These are phyloP conservation scores for Ascochyta rabiei DNA, from an alignment of 2,329 filamentous ascomycete species.

Conservation along the genomic window DNA sequence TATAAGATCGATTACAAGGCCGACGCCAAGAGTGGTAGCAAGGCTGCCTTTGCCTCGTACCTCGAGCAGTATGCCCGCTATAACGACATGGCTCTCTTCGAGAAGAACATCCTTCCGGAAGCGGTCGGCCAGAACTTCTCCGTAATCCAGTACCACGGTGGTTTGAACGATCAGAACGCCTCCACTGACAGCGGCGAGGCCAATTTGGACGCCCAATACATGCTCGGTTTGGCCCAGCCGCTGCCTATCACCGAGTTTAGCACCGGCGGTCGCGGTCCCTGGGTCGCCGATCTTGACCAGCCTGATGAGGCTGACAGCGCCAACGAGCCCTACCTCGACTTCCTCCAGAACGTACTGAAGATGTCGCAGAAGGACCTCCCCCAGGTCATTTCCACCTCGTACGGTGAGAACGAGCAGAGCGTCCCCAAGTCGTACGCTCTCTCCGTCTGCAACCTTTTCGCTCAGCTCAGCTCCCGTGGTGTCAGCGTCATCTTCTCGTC, in stretches of 20 bases:
- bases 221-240: constrained; percentile 60
- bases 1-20: constrained; percentile 59
- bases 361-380: constrained; percentile 60
- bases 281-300: constrained; percentile 56
- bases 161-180: constrained; percentile 31
- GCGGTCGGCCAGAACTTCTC: constrained; percentile 53
- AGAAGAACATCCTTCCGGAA: constrained; percentile 46
- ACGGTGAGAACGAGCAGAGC: constrained; percentile 70
- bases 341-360: constrained; percentile 62
- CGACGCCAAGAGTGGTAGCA: constrained; percentile 53
- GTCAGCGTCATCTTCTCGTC: constrained; percentile 65
- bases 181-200: constrained; percentile 55
- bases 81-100: constrained; percentile 53
- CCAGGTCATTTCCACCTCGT: constrained; percentile 67
- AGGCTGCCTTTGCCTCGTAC: constrained; percentile 59
- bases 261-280: constrained; percentile 62
- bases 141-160: constrained; percentile 38
- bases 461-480: constrained; percentile 69
- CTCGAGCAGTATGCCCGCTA: constrained; percentile 58
- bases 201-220: constrained; percentile 67
- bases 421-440: constrained; percentile 66
- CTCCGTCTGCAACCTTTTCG: constrained; percentile 67
- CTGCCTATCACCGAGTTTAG: constrained; percentile 63
- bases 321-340: constrained; percentile 72
- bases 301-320: constrained; percentile 50